These are phyloP conservation scores for Gentiana macrophylla DNA, from an alignment of 257 asterid genomes.

Conservation along the genomic window DNA sequence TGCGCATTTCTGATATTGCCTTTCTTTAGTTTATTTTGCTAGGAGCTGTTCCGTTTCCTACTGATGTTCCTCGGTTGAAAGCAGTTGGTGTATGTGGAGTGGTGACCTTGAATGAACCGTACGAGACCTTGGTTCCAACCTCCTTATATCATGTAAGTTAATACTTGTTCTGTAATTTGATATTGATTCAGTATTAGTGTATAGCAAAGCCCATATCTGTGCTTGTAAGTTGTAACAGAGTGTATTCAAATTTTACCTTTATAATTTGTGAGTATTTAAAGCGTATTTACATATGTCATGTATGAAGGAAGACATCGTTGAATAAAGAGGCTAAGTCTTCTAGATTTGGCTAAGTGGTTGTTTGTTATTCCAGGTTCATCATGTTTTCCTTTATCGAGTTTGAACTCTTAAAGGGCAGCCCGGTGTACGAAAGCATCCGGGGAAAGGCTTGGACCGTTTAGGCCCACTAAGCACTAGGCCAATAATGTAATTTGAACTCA, in stretches of 20 bases:
- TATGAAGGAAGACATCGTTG: too few relatives aligned
- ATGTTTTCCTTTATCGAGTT: too few relatives aligned
- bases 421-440: too few relatives aligned
- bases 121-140: slow-evolving; percentile 78
- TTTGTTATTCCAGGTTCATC: too few relatives aligned
- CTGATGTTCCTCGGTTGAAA: slow-evolving; percentile 77
- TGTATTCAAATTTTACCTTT: not conserved
- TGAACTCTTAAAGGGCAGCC: too few relatives aligned
- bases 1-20: slow-evolving; percentile 8
- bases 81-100: slow-evolving; percentile 84
- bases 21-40: slow-evolving; percentile 54
- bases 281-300: too few relatives aligned
- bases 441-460: too few relatives aligned
- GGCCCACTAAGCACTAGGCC: too few relatives aligned
- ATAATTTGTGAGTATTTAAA: too few relatives aligned
- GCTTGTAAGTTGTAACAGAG: not conserved
- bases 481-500: too few relatives aligned
- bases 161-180: not conserved
- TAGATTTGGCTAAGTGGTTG: too few relatives aligned
- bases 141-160: slow-evolving; percentile 55
- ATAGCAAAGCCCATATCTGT: not conserved
- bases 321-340: too few relatives aligned
- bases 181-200: not conserved
- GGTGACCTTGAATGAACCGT: slow-evolving; percentile 80
- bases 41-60: slow-evolving; percentile 98